These are phyloP conservation scores for Geoglossum glabrum DNA, from an alignment of 495 filamentous ascomycete genomes.

Conservation along the genomic window DNA sequence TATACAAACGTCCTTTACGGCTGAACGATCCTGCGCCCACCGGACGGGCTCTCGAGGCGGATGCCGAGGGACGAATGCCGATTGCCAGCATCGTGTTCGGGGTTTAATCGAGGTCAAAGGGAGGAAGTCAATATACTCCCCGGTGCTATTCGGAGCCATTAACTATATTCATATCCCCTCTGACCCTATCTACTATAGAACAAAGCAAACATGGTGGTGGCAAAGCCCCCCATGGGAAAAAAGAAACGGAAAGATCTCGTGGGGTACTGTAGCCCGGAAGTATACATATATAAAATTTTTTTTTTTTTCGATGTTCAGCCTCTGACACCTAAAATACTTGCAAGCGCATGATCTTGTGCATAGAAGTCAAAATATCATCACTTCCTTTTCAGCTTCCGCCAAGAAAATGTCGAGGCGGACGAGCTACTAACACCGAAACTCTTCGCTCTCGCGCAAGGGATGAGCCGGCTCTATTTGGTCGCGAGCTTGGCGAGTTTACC, in stretches of 20 bases:
- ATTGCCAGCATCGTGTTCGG: background rate
- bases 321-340: background rate
- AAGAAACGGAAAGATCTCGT: background rate
- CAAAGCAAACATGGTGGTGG: background rate
- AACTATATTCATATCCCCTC: background rate
- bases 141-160: background rate
- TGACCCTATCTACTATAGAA: background rate
- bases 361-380: background rate
- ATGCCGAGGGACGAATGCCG: background rate
- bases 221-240: background rate
- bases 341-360: background rate
- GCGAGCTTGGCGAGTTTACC: slow-evolving; percentile 10
- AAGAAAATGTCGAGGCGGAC: background rate
- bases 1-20: too few species aligned
- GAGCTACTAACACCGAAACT: background rate
- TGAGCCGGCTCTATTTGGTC: background rate
- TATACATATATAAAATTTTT: too few species aligned
- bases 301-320: background rate
- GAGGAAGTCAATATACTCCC: background rate
- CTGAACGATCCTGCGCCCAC: background rate
- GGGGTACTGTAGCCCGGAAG: background rate
- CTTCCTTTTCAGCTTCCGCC: background rate
- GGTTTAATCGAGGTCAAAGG: background rate
- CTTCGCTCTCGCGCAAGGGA: background rate
- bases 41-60: background rate